A percentile compares a stretch with the other conserved stretches of the same genome.
Evolutionary conservation across 331 rosid genomes (phyloP).

Genomic region (Acacia concinna): DNA sequence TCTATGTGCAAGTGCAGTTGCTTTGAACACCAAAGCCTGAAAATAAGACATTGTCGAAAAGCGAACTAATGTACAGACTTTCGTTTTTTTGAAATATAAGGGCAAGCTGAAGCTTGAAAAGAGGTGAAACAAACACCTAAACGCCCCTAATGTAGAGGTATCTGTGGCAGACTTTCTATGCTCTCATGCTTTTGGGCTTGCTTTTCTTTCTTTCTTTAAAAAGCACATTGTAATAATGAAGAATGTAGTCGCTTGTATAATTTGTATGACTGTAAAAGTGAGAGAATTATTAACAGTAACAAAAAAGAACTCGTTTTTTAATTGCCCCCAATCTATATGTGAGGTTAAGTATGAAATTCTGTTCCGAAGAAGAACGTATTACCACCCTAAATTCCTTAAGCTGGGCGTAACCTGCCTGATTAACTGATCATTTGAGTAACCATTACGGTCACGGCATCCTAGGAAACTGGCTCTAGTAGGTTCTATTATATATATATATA

Average conservation of each 20-base stretch:
- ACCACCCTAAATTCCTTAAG: not conserved
- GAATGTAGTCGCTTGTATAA: not conserved
- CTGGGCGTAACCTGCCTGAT: not conserved
- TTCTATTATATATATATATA: no score
- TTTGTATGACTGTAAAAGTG: not conserved
- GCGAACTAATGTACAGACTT: not conserved
- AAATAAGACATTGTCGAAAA: not conserved
- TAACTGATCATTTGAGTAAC: not conserved
- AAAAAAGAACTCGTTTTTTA: not conserved
- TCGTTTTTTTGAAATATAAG: no score
- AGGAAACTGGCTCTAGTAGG: not conserved
- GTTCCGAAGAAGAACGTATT: not conserved
- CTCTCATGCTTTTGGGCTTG: not conserved
- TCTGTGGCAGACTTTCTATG: not conserved
- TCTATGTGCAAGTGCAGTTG: no score
- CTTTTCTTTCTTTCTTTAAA: not conserved
- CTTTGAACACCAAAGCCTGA: not conserved
- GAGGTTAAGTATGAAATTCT: not conserved
- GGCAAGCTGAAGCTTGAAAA: no score
- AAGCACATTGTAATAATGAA: not conserved
- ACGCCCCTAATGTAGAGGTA: no score
- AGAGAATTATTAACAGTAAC: not conserved
- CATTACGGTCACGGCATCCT: not conserved
- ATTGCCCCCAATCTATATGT: not conserved
- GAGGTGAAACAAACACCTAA: no score